Evolutionary conservation across 2,329 filamentous ascomycete species (phyloP).

Genomic region (Ilyonectria mors-panacis): DNA sequence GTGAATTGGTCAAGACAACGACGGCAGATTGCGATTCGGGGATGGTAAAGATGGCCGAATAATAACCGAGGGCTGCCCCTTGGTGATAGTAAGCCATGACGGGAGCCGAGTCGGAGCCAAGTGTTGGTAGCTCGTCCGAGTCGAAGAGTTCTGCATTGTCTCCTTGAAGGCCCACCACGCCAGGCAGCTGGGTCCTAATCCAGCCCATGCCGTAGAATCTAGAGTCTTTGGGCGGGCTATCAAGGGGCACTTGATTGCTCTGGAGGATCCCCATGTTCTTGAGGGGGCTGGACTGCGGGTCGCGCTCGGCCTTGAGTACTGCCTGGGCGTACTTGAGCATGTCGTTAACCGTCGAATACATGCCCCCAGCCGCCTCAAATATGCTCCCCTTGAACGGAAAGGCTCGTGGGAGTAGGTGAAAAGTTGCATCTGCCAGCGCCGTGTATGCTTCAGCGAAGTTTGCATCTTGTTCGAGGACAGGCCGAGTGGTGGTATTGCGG

Average conservation of each 20-base stretch:
- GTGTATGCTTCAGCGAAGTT: no score
- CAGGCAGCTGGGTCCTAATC: slow-evolving; percentile 15
- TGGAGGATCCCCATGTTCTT: no score
- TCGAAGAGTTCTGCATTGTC: slow-evolving; percentile 9
- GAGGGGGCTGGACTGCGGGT: no score
- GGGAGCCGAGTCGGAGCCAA: slow-evolving; percentile 1
- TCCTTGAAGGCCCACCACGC: slow-evolving; percentile 6
- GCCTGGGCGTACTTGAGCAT: background rate
- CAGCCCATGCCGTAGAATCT: slow-evolving; percentile 24
- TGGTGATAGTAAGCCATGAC: slow-evolving; percentile 29
- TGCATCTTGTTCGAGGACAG: no score
- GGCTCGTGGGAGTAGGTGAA: background rate
- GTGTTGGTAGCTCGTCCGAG: background rate
- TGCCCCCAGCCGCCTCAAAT: slow-evolving; percentile 12
- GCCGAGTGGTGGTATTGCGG: no score
- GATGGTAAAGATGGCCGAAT: slow-evolving; percentile 25
- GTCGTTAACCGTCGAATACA: slow-evolving; percentile 3
- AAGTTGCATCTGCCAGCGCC: background rate
- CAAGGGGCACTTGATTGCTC: no score
- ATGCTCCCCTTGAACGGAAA: slow-evolving; percentile 3
- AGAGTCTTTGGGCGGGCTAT: no score
- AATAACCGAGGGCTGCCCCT: slow-evolving; percentile 10
- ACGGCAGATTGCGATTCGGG: slow-evolving; percentile 31
- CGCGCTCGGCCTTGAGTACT: no score
- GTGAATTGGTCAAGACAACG: slow-evolving; percentile 30